These are phyloP conservation scores for Amoebophrya sp. DNA, from an alignment of 169 alveolate species.

Conservation along the genomic window DNA sequence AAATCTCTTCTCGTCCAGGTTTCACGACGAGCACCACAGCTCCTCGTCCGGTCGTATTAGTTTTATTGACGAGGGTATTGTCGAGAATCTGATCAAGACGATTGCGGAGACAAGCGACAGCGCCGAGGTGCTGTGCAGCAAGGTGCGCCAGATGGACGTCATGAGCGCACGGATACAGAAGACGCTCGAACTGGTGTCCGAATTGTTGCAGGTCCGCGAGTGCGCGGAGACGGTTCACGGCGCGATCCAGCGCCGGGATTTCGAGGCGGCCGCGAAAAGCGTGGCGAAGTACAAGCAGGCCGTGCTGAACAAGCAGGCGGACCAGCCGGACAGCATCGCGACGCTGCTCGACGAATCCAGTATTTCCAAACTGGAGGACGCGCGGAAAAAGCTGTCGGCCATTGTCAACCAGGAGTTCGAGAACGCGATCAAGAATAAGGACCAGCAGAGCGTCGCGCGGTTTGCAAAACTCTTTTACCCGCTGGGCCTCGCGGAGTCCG, in stretches of 20 bases:
- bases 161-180: neutral
- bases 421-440: neutral
- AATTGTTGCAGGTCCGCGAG: neutral
- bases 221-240: neutral
- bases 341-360: neutral
- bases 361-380: neutral
- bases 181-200: neutral
- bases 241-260: neutral
- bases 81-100: neutral
- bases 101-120: neutral
- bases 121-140: neutral
- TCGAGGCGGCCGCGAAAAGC: neutral
- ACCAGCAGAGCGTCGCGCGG: neutral
- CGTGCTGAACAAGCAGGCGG: no score
- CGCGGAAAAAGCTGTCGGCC: neutral
- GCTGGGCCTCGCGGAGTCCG: neutral
- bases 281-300: neutral
- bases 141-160: neutral
- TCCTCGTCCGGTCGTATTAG: no score
- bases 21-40: no score
- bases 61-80: neutral
- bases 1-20: no score
- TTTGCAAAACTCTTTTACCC: conserved; percentile 8
- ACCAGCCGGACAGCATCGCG: no score
- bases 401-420: neutral